phyloP scores from a whole-genome alignment of 2,329 filamentous ascomycete species.

The Pochonia chlamydosporia region DNA sequence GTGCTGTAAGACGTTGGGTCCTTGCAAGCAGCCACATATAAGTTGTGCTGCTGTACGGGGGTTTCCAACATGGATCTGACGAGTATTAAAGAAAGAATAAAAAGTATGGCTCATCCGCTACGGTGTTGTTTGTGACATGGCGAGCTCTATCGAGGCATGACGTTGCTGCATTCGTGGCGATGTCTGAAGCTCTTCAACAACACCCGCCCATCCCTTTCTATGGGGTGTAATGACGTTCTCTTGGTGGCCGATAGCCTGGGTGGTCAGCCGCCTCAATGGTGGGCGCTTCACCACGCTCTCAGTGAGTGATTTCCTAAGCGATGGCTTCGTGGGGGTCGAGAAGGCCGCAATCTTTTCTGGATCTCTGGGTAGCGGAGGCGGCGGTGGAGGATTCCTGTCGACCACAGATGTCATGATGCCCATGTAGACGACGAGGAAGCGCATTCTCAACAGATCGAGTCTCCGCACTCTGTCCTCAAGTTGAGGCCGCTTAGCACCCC shows the following conservation, averaged over 20 bases:
- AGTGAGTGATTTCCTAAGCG: constrained; percentile 34
- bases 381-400: constrained; percentile 28
- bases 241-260: constrained; percentile 47
- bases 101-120: constrained; percentile 2
- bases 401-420: constrained; percentile 42
- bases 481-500: constrained; percentile 48
- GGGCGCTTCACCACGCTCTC: constrained; percentile 41
- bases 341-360: constrained; percentile 28
- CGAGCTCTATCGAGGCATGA: constrained; percentile 55
- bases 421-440: constrained; percentile 60
- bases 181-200: constrained; percentile 56
- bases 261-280: constrained; percentile 47
- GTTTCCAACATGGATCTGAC: neutral
- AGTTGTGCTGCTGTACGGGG: neutral
- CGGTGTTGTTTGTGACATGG: constrained; percentile 36
- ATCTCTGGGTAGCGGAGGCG: constrained; percentile 22
- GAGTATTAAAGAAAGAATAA: neutral
- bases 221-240: constrained; percentile 42
- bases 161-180: constrained; percentile 56
- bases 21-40: neutral
- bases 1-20: neutral
- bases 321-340: constrained; percentile 24
- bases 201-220: constrained; percentile 54
- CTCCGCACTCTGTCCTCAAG: constrained; percentile 54
- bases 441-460: constrained; percentile 57